Evolutionary conservation across 495 filamentous ascomycete species (phyloP).

Genomic region (Trichocladium antarcticum): DNA sequence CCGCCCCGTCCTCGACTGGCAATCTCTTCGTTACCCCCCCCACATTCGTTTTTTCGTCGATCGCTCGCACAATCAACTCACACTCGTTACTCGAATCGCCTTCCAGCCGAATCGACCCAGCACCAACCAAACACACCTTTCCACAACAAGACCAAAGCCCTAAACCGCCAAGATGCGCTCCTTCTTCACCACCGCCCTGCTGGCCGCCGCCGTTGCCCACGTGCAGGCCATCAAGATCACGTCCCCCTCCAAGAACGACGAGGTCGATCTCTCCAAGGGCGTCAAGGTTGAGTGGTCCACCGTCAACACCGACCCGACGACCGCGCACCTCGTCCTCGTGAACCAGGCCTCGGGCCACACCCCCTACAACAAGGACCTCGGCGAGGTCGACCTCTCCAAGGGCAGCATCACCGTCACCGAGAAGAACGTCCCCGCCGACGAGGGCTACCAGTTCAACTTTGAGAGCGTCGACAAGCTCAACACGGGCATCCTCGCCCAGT

Average conservation of each 20-base stretch:
- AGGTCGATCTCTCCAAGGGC: conserved; percentile 15
- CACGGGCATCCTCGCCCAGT: conserved; percentile 25
- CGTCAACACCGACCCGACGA: conserved; percentile 20
- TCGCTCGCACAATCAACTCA: neutral
- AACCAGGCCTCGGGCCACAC: conserved; percentile 25
- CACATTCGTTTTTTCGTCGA: neutral
- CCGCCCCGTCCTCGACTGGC: neutral
- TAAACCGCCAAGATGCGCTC: conserved; percentile 19
- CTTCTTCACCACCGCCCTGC: conserved; percentile 14
- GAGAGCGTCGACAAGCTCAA: conserved; percentile 16
- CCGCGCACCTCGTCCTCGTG: conserved; percentile 23
- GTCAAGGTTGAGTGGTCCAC: conserved; percentile 18
- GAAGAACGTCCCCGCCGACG: conserved; percentile 12
- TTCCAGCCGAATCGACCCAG: too few relatives aligned
- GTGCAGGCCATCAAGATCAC: conserved; percentile 20
- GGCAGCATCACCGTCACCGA: conserved; percentile 13
- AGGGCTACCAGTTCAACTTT: conserved; percentile 25
- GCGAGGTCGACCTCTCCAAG: conserved; percentile 20
- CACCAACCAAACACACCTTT: neutral
- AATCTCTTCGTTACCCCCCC: neutral
- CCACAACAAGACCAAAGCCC: neutral
- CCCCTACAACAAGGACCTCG: conserved; percentile 21
- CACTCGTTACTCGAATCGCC: neutral
- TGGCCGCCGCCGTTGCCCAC: conserved; percentile 11
- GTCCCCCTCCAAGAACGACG: conserved; percentile 17